phyloP scores from a whole-genome alignment of 768 basidiomycete species.

The Mycena filopes region DNA sequence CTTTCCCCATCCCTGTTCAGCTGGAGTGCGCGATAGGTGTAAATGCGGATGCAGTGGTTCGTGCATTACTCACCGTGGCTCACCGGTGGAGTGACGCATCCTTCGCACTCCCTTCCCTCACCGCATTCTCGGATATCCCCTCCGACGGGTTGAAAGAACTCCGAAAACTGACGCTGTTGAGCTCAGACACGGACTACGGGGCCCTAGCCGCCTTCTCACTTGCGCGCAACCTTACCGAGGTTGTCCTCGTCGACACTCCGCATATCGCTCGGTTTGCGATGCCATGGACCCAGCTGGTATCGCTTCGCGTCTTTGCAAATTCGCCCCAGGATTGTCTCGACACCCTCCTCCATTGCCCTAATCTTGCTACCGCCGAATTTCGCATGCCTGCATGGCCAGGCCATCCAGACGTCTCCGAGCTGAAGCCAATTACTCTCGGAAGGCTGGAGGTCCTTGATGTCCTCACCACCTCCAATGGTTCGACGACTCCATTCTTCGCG shows the following conservation, averaged over 20 bases:
- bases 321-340: neutral
- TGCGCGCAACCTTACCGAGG: neutral
- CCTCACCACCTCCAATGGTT: neutral
- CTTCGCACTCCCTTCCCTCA: neutral
- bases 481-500: slow-evolving; percentile 10
- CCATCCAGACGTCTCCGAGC: neutral
- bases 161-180: neutral
- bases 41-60: neutral
- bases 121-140: neutral
- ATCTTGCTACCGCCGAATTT: neutral
- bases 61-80: neutral
- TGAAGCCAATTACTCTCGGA: neutral
- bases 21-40: neutral
- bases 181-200: neutral
- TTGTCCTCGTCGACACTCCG: neutral
- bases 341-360: slow-evolving; percentile 7
- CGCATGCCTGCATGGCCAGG: neutral
- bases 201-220: neutral
- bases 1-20: slow-evolving; percentile 4
- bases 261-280: neutral
- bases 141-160: neutral
- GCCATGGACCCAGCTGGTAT: slow-evolving; percentile 23
- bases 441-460: neutral
- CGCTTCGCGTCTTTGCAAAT: neutral
- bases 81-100: slow-evolving; percentile 1